A percentile compares a stretch with the other conserved stretches of the same genome.
Evolutionary conservation across 208 protist species (phyloP).

Genomic region (Acanthamoeba lenticulata): DNA sequence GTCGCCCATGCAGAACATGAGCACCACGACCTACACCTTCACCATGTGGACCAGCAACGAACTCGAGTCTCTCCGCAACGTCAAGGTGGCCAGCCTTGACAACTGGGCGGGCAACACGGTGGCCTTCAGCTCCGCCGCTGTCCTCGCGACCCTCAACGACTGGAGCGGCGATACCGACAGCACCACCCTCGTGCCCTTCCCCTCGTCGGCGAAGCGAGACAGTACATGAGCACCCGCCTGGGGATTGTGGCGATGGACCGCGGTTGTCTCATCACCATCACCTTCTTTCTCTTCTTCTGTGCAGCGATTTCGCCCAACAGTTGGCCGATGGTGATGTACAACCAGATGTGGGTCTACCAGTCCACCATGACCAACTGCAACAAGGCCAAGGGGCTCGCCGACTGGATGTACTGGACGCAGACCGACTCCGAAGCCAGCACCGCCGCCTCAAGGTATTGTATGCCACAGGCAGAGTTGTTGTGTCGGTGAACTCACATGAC

Average conservation of each 20-base stretch:
- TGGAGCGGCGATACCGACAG: background rate
- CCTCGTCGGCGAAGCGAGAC: background rate
- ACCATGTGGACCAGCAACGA: slow-evolving; percentile 8
- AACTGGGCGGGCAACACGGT: background rate
- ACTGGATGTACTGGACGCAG: slow-evolving; percentile 45
- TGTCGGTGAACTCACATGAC: no score
- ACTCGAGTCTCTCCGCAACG: background rate
- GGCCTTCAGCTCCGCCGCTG: background rate
- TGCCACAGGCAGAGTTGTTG: background rate
- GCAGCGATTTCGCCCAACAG: background rate
- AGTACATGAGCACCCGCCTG: background rate
- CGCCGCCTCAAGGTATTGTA: background rate
- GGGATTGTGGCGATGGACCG: background rate
- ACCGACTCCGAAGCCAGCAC: background rate
- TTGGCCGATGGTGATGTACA: slow-evolving; percentile 36
- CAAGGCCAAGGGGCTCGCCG: background rate
- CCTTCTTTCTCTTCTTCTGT: background rate
- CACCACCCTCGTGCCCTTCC: background rate
- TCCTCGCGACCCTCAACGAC: background rate
- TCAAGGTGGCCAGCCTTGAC: background rate
- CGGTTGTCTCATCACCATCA: background rate
- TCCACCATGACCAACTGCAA: background rate
- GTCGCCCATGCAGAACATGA: background rate
- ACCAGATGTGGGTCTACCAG: background rate
- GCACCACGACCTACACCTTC: slow-evolving; percentile 13